These are phyloP conservation scores for Penicillium manginii DNA, from an alignment of 495 filamentous ascomycete genomes.

Conservation along the genomic window DNA sequence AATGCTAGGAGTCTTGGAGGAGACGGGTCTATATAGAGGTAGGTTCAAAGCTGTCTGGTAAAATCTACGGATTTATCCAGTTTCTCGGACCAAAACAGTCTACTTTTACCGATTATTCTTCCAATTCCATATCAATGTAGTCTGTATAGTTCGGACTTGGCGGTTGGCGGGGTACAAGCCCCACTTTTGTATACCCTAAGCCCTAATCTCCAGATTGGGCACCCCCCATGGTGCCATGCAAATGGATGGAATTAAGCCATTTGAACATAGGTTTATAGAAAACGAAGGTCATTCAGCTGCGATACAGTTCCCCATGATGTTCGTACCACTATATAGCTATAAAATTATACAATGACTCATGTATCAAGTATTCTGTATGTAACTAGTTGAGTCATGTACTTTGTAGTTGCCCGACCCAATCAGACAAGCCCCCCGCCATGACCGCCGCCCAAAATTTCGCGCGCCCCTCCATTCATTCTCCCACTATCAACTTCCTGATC, in stretches of 20 bases:
- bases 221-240: not conserved
- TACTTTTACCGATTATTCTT: no score
- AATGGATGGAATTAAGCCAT: no score
- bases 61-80: no score
- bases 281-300: no score
- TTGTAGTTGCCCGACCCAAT: conserved; percentile 31
- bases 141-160: not conserved
- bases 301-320: not conserved
- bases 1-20: no score
- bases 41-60: no score
- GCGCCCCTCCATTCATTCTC: conserved; percentile 32
- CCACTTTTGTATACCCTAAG: conserved; percentile 46
- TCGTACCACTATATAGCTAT: not conserved
- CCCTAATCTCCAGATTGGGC: conserved; percentile 38
- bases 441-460: conserved; percentile 47
- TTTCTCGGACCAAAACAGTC: no score
- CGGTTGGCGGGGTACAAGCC: conserved; percentile 33
- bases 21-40: no score
- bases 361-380: not conserved
- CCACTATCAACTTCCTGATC: conserved; percentile 30
- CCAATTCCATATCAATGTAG: not conserved
- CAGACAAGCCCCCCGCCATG: conserved; percentile 25
- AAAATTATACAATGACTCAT: no score
- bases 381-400: conserved; percentile 2
- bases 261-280: no score